Evolutionary conservation across 2,329 filamentous ascomycete genomes (phyloP), one percentile per base, ranked within the genome.

Genomic region (Ascochyta fabae): DNA sequence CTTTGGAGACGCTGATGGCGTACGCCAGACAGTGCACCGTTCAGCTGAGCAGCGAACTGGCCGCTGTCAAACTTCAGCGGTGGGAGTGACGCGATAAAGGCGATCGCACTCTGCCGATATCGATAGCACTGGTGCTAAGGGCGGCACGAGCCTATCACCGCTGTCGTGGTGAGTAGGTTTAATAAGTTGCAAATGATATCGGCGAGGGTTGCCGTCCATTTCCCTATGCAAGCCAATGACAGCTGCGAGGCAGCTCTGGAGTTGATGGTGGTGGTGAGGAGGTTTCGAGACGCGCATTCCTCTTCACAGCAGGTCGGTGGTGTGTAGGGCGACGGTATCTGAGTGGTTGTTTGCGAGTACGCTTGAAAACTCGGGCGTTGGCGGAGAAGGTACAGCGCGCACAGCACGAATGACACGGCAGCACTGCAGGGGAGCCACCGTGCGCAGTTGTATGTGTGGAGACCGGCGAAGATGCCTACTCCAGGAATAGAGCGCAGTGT

Each of bases 51-150:
- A 39, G 41, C 22, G 46, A 55, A 55, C 39, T 43, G 47, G 31
- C 47, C 31, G 53, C 47, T 51, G 53, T 56, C 53, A 51, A 56
- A 51, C 47, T 47, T 46, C 42, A 51, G 43, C 42, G 36, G 26
- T 56, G 53, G 47, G 47, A 42, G 38, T 56, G 47, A 56, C 53
- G 53, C 42, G 53, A 51, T 48, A 15, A 26, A 48, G 53, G 42
- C 42, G 53, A 51, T 56, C 47, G 27, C 53, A 56, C 53, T 56
- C 48, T 56, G 42, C 53, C 42, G 48, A 42, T 51, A 56, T 56
- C 53, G 53, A 56, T 56, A 56, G 26, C 38, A 15, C n/a, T 34
- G 15, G 23, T 33, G 26, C 47, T 43, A 50, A 51, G 42, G 10
- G 13, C 8, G 22, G 42, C 43, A 44, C 33, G 34, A 48, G 48